phyloP scores from a whole-genome alignment of 805 yeast species.

The Kregervanrija delftensis region DNA sequence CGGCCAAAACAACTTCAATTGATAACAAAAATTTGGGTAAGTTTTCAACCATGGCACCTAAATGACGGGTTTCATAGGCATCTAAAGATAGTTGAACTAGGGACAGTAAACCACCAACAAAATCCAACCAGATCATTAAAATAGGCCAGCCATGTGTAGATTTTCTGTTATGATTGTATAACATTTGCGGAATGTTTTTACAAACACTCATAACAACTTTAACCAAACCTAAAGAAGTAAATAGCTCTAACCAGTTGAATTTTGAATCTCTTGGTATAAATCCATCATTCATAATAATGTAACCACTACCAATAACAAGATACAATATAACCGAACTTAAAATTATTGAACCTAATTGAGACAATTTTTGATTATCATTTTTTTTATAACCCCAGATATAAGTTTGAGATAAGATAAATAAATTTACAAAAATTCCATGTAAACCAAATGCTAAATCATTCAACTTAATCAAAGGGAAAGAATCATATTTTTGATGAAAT shows the following conservation, averaged over 20 bases:
- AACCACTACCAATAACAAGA: conserved; percentile 5
- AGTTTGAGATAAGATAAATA: conserved; percentile 25
- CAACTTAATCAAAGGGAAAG: conserved; percentile 24
- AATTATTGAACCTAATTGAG: conserved; percentile 16
- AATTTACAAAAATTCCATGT: conserved; percentile 24
- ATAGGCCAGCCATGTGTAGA: conserved; percentile 35
- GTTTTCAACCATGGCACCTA: conserved; percentile 22
- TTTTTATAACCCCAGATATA: conserved; percentile 28
- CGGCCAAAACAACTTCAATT: conserved; percentile 25
- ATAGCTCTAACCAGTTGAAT: conserved; percentile 26
- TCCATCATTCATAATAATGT: conserved; percentile 10
- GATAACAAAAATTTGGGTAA: conserved; percentile 27
- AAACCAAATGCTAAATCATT: conserved; percentile 28
- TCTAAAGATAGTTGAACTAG: conserved; percentile 25
- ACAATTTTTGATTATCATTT: conserved; percentile 25
- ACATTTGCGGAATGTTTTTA: conserved; percentile 30
- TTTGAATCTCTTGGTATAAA: conserved; percentile 8
- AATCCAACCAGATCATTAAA: conserved; percentile 28
- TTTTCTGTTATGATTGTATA: conserved; percentile 27
- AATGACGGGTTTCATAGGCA: conserved; percentile 20
- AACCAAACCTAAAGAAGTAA: conserved; percentile 27
- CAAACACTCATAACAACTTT: conserved; percentile 29
- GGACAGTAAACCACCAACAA: conserved; percentile 25
- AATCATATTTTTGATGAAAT: conserved; percentile 19
- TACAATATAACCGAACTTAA: conserved; percentile 12